These are phyloP conservation scores for Kwoniella heveanensis DNA, from an alignment of 768 basidiomycete species.

Conservation along the genomic window DNA sequence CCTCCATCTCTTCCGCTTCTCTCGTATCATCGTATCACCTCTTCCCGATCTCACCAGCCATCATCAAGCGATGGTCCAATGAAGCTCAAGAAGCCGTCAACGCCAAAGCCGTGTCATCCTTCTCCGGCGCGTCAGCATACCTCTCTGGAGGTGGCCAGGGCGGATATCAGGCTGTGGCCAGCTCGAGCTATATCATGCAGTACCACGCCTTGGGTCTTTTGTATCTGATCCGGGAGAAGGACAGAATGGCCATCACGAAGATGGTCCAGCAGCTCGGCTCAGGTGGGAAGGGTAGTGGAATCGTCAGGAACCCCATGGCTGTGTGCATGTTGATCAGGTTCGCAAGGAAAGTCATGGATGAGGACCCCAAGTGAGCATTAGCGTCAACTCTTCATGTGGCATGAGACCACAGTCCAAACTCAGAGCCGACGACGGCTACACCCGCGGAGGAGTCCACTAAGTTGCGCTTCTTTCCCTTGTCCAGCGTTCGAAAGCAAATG, in stretches of 20 bases:
- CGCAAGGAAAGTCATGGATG: slow-evolving; percentile 98
- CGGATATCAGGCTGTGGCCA: slow-evolving; percentile 75
- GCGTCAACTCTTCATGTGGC: neutral
- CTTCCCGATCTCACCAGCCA: slow-evolving; percentile 87
- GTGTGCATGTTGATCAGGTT: slow-evolving; percentile 98
- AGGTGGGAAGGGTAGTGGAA: slow-evolving; percentile 69
- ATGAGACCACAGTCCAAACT: no score
- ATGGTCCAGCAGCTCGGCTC: slow-evolving; percentile 89
- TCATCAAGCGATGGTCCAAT: slow-evolving; percentile 99
- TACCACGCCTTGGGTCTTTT: slow-evolving; percentile 94
- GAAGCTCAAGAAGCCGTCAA: slow-evolving; percentile 96
- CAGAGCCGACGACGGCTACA: no score
- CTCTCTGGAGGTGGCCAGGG: slow-evolving; percentile 58
- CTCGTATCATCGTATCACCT: slow-evolving; percentile 97
- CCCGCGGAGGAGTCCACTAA: no score
- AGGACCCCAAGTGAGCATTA: slow-evolving; percentile 86
- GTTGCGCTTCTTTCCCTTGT: neutral
- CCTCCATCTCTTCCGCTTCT: slow-evolving; percentile 92
- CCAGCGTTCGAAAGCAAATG: slow-evolving; percentile 86
- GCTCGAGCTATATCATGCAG: slow-evolving; percentile 90
- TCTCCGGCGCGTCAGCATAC: slow-evolving; percentile 60
- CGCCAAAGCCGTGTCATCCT: slow-evolving; percentile 72
- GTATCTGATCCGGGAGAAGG: slow-evolving; percentile 93
- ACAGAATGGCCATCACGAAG: slow-evolving; percentile 98
- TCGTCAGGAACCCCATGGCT: slow-evolving; percentile 92